Base-by-base conservation (phyloP, 768 basidiomycete genomes). In the Termitomyces sp. region DNA sequence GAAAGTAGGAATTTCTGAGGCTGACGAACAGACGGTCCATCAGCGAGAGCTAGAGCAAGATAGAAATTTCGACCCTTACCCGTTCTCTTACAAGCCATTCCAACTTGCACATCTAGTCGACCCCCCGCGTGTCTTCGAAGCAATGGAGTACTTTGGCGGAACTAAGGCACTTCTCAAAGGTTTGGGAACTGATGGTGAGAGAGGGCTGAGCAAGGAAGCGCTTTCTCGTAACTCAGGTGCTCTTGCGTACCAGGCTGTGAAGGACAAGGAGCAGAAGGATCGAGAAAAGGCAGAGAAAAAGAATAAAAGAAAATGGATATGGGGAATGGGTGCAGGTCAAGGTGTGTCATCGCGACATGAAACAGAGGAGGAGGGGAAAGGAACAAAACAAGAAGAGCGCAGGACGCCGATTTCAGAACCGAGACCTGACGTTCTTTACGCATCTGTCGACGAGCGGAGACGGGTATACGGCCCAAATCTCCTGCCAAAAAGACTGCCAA, bases 91-190 rank as follows among this genome's bases (percentile, higher is more conserved):
- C 65, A 85, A 84, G 55, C 92, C 95, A 0, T 82, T 79, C 60
- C 75, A 79, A 47, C 84, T 98, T 17, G 95, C 95, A 1, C 82
- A 84, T 59, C 82, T 97, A 54, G 84, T 98, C 37, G 95, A 98
- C 68, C 93, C 95, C 9, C 98, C 97, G 73, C 53, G 44, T 34
- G 86, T 77, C 61, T 59, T 94, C 16, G 80, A 87, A 3, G 68
- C 77, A 16, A 80, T 99, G 31, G 74, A 75, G 19, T 71, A 70
- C 11, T 77, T 96, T 35, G 95, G 94, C 19, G 97, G 97, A 40
- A 74, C 80, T 11, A 62, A 76, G 0, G 83, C 80, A 11, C 67
- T 98, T 10, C 71, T 96, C 12, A 71, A 74, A 2, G 88, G 92
- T 7, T 82, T 98, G 8, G 92, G 92, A 10, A 87, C 91, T 0